A percentile compares a stretch with the other conserved stretches of the same genome.
These are phyloP conservation scores for Salmacisia buchloeana DNA, from an alignment of 1,284 basidiomycete species.

Conservation along the genomic window DNA sequence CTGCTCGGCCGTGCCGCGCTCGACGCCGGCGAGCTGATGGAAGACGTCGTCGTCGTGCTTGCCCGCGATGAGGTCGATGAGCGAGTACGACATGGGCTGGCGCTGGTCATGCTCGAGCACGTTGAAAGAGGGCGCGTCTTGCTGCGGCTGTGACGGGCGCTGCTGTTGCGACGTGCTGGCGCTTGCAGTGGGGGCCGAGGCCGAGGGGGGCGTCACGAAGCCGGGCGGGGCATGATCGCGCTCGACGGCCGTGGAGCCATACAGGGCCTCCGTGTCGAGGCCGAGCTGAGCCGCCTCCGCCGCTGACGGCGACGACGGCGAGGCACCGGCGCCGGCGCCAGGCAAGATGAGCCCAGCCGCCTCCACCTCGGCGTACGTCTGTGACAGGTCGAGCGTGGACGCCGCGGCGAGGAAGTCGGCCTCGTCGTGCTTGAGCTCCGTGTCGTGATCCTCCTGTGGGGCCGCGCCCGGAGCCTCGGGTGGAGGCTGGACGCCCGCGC, in stretches of 20 bases:
- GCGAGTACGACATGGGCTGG: conserved; percentile 17
- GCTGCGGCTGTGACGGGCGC: neutral
- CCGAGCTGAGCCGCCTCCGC: neutral
- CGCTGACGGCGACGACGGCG: too few species aligned
- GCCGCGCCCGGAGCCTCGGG: neutral
- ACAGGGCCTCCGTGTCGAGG: neutral
- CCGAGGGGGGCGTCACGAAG: neutral
- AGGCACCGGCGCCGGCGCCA: too few species aligned
- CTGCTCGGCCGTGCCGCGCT: conserved; percentile 20
- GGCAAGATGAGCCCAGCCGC: neutral
- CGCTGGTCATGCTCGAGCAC: conserved; percentile 6
- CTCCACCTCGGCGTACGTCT: conserved; percentile 2
- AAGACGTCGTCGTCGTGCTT: conserved; percentile 40
- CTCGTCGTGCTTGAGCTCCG: conserved; percentile 4
- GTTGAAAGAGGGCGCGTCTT: neutral
- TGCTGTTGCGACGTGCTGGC: neutral
- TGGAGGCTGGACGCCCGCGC: neutral
- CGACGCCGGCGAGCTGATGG: conserved; percentile 32
- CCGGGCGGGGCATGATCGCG: neutral
- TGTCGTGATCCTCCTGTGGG: neutral
- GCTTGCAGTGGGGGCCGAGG: neutral
- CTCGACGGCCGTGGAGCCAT: conserved; percentile 4
- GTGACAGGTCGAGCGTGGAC: neutral
- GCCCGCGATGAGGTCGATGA: conserved; percentile 32
- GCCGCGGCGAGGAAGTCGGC: neutral